phyloP scores from a whole-genome alignment of 345 rosid species.

The Lumnitzera littorea region DNA sequence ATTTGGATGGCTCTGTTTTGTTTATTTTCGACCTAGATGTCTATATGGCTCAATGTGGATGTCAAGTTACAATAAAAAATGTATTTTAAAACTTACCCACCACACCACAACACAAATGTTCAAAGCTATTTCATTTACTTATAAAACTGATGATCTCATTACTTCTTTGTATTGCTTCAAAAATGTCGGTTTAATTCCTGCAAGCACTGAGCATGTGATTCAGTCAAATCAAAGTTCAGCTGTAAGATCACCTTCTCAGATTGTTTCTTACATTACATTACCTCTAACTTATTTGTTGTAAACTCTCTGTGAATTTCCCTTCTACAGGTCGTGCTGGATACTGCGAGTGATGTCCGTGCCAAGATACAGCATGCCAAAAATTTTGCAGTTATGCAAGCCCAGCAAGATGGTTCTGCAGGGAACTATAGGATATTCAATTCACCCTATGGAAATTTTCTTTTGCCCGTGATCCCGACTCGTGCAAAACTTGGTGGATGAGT shows the following conservation, averaged over 20 bases:
- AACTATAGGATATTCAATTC: conserved; percentile 43
- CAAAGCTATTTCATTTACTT: too few relatives aligned
- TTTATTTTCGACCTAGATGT: too few relatives aligned
- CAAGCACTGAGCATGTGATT: not conserved
- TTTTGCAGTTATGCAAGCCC: conserved; percentile 46
- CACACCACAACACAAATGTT: too few relatives aligned
- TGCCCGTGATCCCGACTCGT: conserved; percentile 45
- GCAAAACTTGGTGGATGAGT: conserved; percentile 31
- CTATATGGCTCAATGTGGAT: too few relatives aligned
- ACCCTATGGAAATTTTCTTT: conserved; percentile 41
- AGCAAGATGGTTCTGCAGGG: conserved; percentile 37
- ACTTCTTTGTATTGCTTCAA: too few relatives aligned
- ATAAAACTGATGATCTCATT: too few relatives aligned
- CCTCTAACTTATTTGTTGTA: too few relatives aligned
- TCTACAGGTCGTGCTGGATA: conserved; percentile 11
- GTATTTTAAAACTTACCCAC: too few relatives aligned
- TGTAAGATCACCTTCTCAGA: too few relatives aligned
- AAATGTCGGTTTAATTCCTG: not conserved
- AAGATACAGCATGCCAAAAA: conserved; percentile 30
- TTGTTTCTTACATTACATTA: too few relatives aligned
- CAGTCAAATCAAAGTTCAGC: not conserved
- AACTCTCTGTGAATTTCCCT: not conserved
- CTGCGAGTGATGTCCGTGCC: conserved; percentile 5
- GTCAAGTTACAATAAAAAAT: too few relatives aligned
- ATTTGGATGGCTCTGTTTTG: too few relatives aligned